Evolutionary conservation across 1,284 basidiomycete genomes (phyloP).

Genomic region (Ganoderma sinense): DNA sequence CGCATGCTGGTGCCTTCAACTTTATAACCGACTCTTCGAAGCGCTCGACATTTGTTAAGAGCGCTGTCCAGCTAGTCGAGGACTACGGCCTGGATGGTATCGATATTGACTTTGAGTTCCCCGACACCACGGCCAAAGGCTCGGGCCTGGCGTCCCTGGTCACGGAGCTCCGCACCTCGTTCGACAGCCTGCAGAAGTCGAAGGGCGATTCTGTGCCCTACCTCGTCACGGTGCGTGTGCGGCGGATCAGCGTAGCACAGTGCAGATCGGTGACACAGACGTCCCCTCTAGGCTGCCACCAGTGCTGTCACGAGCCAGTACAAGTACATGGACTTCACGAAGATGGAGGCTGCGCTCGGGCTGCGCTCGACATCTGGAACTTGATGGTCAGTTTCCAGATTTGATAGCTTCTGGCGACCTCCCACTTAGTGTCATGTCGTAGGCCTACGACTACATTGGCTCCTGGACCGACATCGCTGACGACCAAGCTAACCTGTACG

Average conservation of each 20-base stretch:
- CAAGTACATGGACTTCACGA: constrained; percentile 68
- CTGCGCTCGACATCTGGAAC: constrained; percentile 86
- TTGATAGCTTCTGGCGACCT: neutral
- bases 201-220: constrained; percentile 72
- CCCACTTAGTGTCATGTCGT: constrained; percentile 9
- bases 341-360: too few relatives aligned
- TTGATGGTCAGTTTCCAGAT: constrained; percentile 79
- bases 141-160: constrained; percentile 67
- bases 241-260: too few relatives aligned
- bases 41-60: constrained; percentile 75
- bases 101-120: constrained; percentile 79
- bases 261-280: neutral
- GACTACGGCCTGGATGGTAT: constrained; percentile 91
- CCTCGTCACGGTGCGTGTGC: constrained; percentile 56
- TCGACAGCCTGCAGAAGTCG: constrained; percentile 54
- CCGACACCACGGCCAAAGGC: constrained; percentile 56
- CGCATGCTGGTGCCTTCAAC: constrained; percentile 73
- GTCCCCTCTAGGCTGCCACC: constrained; percentile 46
- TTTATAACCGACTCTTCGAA: constrained; percentile 64
- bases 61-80: constrained; percentile 78
- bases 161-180: constrained; percentile 63
- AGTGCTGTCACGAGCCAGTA: constrained; percentile 78
- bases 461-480: constrained; percentile 70
- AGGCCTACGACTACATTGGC: constrained; percentile 84
- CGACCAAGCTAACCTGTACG: constrained; percentile 89